These are phyloP conservation scores for Solanum hybrid DNA, from an alignment of 305 asterid species.

Conservation along the genomic window DNA sequence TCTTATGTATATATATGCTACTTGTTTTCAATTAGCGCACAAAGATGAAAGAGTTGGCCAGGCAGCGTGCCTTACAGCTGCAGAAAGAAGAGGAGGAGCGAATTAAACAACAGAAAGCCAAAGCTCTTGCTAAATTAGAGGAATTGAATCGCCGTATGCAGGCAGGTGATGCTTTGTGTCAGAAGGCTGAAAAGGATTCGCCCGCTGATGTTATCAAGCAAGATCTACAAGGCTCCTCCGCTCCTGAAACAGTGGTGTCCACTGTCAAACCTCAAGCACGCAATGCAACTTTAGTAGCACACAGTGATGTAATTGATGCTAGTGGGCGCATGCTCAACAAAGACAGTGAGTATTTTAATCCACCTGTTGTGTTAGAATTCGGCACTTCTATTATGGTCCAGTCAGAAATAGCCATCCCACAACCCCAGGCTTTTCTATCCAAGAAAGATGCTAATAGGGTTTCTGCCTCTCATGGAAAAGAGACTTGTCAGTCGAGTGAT, in stretches of 20 bases:
- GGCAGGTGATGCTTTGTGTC: conserved; percentile 37
- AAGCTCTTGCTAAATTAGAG: conserved; percentile 89
- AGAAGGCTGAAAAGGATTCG: conserved; percentile 26
- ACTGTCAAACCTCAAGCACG: conserved; percentile 27
- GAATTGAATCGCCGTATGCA: conserved; percentile 77
- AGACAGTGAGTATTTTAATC: background rate
- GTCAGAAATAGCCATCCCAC: conserved; percentile 21
- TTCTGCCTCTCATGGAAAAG: conserved; percentile 19
- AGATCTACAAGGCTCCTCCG: conserved; percentile 28
- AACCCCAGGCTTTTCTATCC: conserved; percentile 18
- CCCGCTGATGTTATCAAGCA: conserved; percentile 13
- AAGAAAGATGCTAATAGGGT: conserved; percentile 26
- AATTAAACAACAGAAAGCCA: conserved; percentile 78
- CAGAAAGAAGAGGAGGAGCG: conserved; percentile 91
- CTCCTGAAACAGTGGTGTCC: conserved; percentile 28
- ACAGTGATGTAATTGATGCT: conserved; percentile 18
- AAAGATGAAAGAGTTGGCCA: conserved; percentile 67
- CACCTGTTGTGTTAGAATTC: conserved; percentile 18
- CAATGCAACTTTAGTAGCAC: conserved; percentile 18
- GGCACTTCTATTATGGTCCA: conserved; percentile 31
- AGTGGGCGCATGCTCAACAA: conserved; percentile 11
- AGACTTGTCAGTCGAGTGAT: conserved; percentile 34
- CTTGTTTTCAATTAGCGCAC: conserved; percentile 46
- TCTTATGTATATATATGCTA: conserved; percentile 16
- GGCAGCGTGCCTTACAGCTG: conserved; percentile 62